These are phyloP conservation scores for Amaranthus cruentus DNA, from an alignment of 148 eudicot species.

Conservation along the genomic window DNA sequence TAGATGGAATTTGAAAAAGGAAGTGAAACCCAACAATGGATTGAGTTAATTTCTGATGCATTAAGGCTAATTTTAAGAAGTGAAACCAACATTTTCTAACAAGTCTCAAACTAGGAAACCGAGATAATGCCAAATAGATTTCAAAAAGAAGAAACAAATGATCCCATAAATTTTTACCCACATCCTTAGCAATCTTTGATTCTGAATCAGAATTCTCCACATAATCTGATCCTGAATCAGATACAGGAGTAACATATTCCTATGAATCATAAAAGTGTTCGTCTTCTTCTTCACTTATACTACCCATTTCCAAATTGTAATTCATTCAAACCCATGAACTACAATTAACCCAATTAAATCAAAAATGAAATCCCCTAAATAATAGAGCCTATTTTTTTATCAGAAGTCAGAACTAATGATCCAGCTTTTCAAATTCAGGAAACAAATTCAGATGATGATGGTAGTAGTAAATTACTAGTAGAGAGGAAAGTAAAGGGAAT, in stretches of 20 bases:
- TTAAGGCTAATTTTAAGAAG: constrained; percentile 50
- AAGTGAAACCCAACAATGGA: constrained; percentile 46
- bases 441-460: too few species aligned
- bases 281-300: constrained; percentile 29
- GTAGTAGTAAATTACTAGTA: too few species aligned
- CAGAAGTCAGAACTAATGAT: neutral
- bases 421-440: too few species aligned
- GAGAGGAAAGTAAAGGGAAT: too few species aligned
- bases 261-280: constrained; percentile 58
- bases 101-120: too few species aligned
- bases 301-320: constrained; percentile 26
- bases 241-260: constrained; percentile 55
- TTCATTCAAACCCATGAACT: constrained; percentile 27
- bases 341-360: constrained; percentile 19
- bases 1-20: constrained; percentile 47
- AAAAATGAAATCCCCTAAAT: constrained; percentile 15
- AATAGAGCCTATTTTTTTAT: constrained; percentile 2
- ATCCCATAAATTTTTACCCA: constrained; percentile 13
- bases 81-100: too few species aligned
- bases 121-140: too few species aligned
- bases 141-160: too few species aligned
- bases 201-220: constrained; percentile 36
- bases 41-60: constrained; percentile 70
- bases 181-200: constrained; percentile 27
- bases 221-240: constrained; percentile 52